A percentile compares a stretch with the other conserved stretches of the same genome.
These are phyloP conservation scores for Rutidosis leptorrhynchoides DNA, from an alignment of 129 eudicot species.

Conservation along the genomic window DNA sequence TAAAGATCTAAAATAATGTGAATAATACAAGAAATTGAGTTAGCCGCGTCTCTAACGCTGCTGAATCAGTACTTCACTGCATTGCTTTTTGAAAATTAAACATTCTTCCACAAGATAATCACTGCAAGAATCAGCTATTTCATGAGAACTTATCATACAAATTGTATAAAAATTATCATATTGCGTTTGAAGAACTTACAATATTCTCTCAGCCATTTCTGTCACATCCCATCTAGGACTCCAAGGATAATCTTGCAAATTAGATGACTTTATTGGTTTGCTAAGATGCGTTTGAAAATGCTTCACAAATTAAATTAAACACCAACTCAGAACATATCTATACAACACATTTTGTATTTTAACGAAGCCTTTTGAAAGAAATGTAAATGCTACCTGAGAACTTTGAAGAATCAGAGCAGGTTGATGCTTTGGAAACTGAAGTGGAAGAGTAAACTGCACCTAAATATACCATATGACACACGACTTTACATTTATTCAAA, in stretches of 20 bases:
- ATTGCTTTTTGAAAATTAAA: conserved; percentile 74
- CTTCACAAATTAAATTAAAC: conserved; percentile 33
- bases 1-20: neutral
- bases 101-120: conserved; percentile 82
- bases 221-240: conserved; percentile 95
- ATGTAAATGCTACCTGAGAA: conserved; percentile 51
- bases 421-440: conserved; percentile 88
- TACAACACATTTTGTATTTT: too few relatives aligned
- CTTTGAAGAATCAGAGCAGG: conserved; percentile 81
- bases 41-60: conserved; percentile 36
- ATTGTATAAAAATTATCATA: neutral
- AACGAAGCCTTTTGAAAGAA: neutral
- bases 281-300: conserved; percentile 47
- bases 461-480: conserved; percentile 16
- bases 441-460: conserved; percentile 74
- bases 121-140: conserved; percentile 39
- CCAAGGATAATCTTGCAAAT: conserved; percentile 76
- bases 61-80: conserved; percentile 53
- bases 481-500: neutral
- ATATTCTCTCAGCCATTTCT: conserved; percentile 76
- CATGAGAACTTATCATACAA: conserved; percentile 7
- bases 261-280: conserved; percentile 66
- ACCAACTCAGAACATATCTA: neutral
- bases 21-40: conserved; percentile 14
- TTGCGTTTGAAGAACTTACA: conserved; percentile 46